Evolutionary conservation across 257 asterid species (phyloP), one percentile per base, ranked within the genome.

Genomic region (Penstemon newberryi): DNA sequence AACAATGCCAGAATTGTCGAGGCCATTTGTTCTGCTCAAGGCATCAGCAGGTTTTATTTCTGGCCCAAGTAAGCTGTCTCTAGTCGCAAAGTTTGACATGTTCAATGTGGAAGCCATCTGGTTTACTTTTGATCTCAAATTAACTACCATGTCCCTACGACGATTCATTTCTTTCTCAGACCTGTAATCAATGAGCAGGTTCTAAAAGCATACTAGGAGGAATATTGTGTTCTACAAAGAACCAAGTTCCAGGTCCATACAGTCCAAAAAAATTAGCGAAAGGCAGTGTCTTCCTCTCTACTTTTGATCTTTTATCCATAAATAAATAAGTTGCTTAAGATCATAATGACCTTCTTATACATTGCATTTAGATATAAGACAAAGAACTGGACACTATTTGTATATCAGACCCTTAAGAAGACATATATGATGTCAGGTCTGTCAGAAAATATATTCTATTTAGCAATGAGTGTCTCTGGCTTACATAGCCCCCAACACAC

Each of bases 21-120:
- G 94, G 66, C 92, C 96, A 51, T 74, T 63, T 66, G 87, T 77
- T 82, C 95, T 85, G 83, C 81, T 86, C 89, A 83, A 77, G 57
- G 96, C 93, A 89, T 94, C 97, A 65, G 74, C 82, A 56, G 89
- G 92, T 81, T 88, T 93, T 65, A 75, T 83, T 79, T 93, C 99
- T 9, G 99, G 97, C 52, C 97, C 99, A 62, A 93, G 92, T 78
- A 90, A 83, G 86, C 90, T 85, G 82, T 93, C 99, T 78, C 99
- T 83, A 69, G 74, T 88, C 3, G 91, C 96, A 81, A 87, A 87
- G 77, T 82, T 89, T 53, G 97, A 89, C 95, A 86, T 91, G 81
- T 91, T 94, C 83, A 94, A 80, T 33, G 85, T 56, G 71, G 89
- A 82, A 47, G 96, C 96, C 97, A 94, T 91, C 75, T 91, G 94